Evolutionary conservation across 768 basidiomycete genomes (phyloP).

Genomic region (Trametopsis cervina): DNA sequence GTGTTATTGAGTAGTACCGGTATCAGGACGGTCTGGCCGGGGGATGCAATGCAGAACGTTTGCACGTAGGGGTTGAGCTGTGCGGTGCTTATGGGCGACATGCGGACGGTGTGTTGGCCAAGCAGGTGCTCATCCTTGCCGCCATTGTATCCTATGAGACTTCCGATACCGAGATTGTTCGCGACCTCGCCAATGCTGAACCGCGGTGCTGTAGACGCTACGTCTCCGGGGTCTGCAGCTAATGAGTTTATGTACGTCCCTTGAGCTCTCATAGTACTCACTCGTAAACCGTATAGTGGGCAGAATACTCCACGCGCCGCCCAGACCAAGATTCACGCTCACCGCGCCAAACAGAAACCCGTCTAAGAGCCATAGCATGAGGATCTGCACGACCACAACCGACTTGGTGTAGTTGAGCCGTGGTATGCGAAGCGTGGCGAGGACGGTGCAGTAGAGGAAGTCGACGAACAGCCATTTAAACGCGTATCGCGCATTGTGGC

Average conservation of each 20-base stretch:
- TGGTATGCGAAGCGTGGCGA: constrained; percentile 66
- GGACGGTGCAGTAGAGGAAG: constrained; percentile 47
- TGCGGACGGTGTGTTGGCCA: constrained; percentile 86
- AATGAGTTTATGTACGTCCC: constrained; percentile 19
- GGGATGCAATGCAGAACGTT: constrained; percentile 65
- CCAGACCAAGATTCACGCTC: constrained; percentile 42
- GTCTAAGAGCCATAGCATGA: constrained; percentile 54
- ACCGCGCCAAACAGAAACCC: constrained; percentile 70
- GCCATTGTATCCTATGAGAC: constrained; percentile 34
- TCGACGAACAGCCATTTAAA: constrained; percentile 73
- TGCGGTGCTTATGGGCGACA: constrained; percentile 92
- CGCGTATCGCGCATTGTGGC: constrained; percentile 36
- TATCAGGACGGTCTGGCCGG: constrained; percentile 52
- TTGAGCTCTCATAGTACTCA: neutral
- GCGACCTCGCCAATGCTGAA: constrained; percentile 40
- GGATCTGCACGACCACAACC: constrained; percentile 55
- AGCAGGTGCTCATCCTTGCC: constrained; percentile 54
- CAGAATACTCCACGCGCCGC: constrained; percentile 18
- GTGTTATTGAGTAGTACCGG: constrained; percentile 92
- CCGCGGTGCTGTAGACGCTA: constrained; percentile 18
- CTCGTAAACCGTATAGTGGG: constrained; percentile 12
- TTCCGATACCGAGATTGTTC: constrained; percentile 37
- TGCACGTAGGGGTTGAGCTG: constrained; percentile 72
- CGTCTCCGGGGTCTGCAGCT: constrained; percentile 13
- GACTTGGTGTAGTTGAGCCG: constrained; percentile 62